phyloP scores from a whole-genome alignment of 306 rosid species.

The Styphnolobium japonicum region DNA sequence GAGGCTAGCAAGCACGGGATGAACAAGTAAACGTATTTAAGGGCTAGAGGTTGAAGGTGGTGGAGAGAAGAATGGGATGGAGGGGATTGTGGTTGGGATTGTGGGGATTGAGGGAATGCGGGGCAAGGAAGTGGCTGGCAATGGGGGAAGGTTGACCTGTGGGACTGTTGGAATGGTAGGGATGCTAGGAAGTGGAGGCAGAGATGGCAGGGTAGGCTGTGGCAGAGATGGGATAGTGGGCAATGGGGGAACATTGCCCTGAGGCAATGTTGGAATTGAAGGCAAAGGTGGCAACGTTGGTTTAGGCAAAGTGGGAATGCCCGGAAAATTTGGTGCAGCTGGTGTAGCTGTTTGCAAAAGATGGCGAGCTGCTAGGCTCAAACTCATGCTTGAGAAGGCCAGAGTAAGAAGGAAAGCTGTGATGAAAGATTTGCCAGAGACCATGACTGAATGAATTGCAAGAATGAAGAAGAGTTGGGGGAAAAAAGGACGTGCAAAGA shows the following conservation, averaged over 20 bases:
- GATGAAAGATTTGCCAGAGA: background rate
- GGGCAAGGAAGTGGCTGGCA: conserved; percentile 4
- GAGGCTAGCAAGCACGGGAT: background rate
- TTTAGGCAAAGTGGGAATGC: conserved; percentile 7
- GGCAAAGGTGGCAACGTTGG: conserved; percentile 25
- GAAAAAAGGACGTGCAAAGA: background rate
- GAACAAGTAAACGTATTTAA: background rate
- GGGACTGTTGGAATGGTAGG: conserved; percentile 24
- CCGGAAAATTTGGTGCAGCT: conserved; percentile 6
- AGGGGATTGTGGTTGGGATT: conserved; percentile 28
- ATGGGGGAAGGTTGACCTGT: background rate
- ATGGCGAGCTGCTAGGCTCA: conserved; percentile 29
- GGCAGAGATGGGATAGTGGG: conserved; percentile 26
- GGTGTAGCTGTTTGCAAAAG: conserved; percentile 32
- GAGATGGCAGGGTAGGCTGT: background rate
- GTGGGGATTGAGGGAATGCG: conserved; percentile 17
- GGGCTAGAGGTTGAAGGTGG: conserved; percentile 34
- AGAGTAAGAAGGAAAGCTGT: conserved; percentile 18
- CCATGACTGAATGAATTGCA: conserved; percentile 14
- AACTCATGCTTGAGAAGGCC: conserved; percentile 16
- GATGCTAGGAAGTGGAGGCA: conserved; percentile 23
- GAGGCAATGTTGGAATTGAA: background rate
- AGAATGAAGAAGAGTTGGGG: background rate
- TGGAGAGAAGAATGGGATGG: conserved; percentile 34
- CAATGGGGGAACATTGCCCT: conserved; percentile 9